phyloP scores from a whole-genome alignment of 2,329 filamentous ascomycete genomes.

The Chrysoporthe cubensis region DNA sequence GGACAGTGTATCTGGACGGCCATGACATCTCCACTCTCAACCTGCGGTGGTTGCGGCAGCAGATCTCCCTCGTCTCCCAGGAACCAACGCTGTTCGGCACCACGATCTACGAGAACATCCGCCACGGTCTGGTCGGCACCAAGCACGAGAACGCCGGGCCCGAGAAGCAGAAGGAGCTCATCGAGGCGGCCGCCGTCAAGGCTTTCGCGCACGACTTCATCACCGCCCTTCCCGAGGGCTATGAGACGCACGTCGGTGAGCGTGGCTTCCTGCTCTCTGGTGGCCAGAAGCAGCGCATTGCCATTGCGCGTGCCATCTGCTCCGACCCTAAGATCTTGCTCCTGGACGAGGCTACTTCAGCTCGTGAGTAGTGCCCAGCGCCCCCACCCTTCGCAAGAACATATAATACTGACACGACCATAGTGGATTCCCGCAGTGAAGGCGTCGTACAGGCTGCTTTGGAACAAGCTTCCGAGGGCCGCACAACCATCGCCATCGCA shows the following conservation, averaged over 20 bases:
- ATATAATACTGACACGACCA: slow-evolving; percentile 44
- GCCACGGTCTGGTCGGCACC: slow-evolving; percentile 88
- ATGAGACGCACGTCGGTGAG: slow-evolving; percentile 94
- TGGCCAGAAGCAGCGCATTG: slow-evolving; percentile 96
- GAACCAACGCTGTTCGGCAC: slow-evolving; percentile 90
- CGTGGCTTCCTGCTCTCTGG: slow-evolving; percentile 90
- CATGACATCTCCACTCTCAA: slow-evolving; percentile 82
- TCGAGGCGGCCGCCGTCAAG: slow-evolving; percentile 82
- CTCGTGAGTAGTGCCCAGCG: slow-evolving; percentile 18
- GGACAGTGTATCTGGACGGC: slow-evolving; percentile 79
- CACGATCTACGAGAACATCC: slow-evolving; percentile 87
- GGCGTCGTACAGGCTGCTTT: slow-evolving; percentile 92
- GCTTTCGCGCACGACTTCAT: slow-evolving; percentile 97
- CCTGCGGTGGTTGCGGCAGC: slow-evolving; percentile 86
- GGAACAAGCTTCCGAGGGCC: slow-evolving; percentile 80
- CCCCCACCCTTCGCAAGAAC: no score
- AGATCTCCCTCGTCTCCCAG: slow-evolving; percentile 90
- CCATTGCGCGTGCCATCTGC: slow-evolving; percentile 88
- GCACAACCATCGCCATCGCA: slow-evolving; percentile 95
- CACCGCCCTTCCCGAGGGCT: slow-evolving; percentile 77
- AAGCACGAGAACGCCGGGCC: slow-evolving; percentile 69
- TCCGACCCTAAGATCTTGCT: slow-evolving; percentile 90
- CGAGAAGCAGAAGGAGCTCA: slow-evolving; percentile 70
- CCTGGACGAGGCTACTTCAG: slow-evolving; percentile 83
- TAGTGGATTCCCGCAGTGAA: slow-evolving; percentile 92